phyloP scores from a whole-genome alignment of 768 basidiomycete genomes.

The Neoboletus subvelutipes region DNA sequence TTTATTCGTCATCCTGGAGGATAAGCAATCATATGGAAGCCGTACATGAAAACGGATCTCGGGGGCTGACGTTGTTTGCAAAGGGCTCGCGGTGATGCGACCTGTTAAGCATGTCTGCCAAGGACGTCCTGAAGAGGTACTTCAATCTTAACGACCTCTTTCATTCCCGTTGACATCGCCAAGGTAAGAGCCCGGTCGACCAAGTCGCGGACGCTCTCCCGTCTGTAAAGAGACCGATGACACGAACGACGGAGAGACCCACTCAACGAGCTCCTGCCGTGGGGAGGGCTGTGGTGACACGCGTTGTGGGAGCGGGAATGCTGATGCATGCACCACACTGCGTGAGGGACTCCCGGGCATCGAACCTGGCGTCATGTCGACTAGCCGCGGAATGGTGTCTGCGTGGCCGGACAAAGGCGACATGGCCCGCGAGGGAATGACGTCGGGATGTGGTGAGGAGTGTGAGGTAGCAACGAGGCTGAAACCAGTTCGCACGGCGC shows the following conservation, averaged over 20 bases:
- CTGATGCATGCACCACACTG: conserved; percentile 10
- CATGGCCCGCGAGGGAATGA: conserved; percentile 23
- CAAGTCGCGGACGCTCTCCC: conserved; percentile 11
- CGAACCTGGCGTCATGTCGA: conserved; percentile 14
- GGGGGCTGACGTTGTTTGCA: conserved; percentile 8
- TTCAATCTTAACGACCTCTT: conserved; percentile 16
- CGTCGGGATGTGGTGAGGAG: conserved; percentile 23
- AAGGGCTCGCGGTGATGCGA: conserved; percentile 4
- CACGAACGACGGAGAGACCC: conserved; percentile 22
- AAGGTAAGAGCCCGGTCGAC: conserved; percentile 24
- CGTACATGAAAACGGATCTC: conserved; percentile 9
- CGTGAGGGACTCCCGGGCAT: conserved; percentile 17
- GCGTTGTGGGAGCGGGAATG: conserved; percentile 19
- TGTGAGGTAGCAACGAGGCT: conserved; percentile 33
- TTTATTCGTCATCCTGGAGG: conserved; percentile 11
- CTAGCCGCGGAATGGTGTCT: conserved; percentile 19
- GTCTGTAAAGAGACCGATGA: conserved; percentile 21
- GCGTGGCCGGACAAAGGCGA: conserved; percentile 22
- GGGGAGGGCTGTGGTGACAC: conserved; percentile 32
- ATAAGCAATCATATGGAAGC: conserved; percentile 1
- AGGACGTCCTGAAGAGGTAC: conserved; percentile 2
- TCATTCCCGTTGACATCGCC: conserved; percentile 34
- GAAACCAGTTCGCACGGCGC: conserved; percentile 26
- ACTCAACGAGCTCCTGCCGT: conserved; percentile 26
- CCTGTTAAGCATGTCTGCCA: conserved; percentile 7